Evolutionary conservation across 2,329 filamentous ascomycete species (phyloP).

Genomic region (Xylariaceae sp.): DNA sequence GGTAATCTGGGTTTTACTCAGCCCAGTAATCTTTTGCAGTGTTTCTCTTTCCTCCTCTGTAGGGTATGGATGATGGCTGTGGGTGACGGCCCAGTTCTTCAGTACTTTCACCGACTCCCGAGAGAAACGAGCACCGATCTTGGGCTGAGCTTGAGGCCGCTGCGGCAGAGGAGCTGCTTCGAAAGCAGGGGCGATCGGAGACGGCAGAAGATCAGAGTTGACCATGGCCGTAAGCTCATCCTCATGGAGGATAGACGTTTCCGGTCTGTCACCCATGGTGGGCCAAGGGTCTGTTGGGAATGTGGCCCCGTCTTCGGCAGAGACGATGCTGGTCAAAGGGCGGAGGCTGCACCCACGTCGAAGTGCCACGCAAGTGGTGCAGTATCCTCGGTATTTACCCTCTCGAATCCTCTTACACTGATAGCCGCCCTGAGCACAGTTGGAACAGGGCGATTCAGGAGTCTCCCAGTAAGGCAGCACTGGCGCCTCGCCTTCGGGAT

Average conservation of each 20-base stretch:
- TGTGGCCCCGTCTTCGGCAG: constrained; percentile 29
- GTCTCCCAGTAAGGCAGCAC: constrained; percentile 36
- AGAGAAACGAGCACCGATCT: constrained; percentile 71
- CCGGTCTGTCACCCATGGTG: constrained; percentile 38
- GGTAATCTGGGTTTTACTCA: constrained; percentile 77
- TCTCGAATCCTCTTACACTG: constrained; percentile 57
- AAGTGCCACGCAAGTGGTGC: constrained; percentile 57
- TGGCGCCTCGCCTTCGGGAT: no score
- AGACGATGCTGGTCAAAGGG: constrained; percentile 30
- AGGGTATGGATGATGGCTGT: constrained; percentile 79
- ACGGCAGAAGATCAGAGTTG: constrained; percentile 16
- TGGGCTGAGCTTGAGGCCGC: constrained; percentile 39
- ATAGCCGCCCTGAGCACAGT: constrained; percentile 48
- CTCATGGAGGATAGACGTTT: constrained; percentile 35
- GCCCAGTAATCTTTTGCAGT: constrained; percentile 70
- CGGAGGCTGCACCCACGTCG: constrained; percentile 55
- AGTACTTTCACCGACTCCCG: constrained; percentile 73
- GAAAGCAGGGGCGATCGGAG: constrained; percentile 10
- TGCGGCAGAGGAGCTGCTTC: constrained; percentile 27
- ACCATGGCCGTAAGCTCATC: constrained; percentile 27
- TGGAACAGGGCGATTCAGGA: constrained; percentile 43
- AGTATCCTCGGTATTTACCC: constrained; percentile 55
- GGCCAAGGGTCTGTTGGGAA: constrained; percentile 45
- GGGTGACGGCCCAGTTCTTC: constrained; percentile 77
- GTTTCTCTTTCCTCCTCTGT: constrained; percentile 81